Evolutionary conservation across 2,329 filamentous ascomycete species (phyloP), one percentile per base, ranked within the genome.

Genomic region (Penicillium sp.): DNA sequence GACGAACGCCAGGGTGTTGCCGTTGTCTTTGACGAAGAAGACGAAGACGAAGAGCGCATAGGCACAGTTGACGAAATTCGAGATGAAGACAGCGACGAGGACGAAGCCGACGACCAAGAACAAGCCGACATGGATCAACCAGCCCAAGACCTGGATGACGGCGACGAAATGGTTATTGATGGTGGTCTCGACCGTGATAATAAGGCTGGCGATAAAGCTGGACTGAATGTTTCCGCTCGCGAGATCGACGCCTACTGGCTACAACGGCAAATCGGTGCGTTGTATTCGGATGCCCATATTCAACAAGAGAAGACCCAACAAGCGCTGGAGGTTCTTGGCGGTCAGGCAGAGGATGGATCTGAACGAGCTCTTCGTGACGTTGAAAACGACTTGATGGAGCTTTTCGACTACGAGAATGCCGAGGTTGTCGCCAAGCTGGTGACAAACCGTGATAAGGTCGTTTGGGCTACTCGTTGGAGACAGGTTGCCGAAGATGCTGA

Each of bases 221-320:
- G 75, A 49, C 69, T 82, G 46, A 84, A 87, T 49, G 85, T 99
- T 55, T 82, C 90, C 19, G 91, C 91, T 49, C 87, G 93, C 63
- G 92, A 97, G 56, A 96, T 99, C 61, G 95, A 99, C 74, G 93
- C 93, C 10, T 99, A 93, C 77, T 99, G 95, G 95, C 76, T 99
- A 58, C 95, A 98, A 75, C 85, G 95, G 62, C 90, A 97, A 70
- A 92, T 99, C 52, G 93, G 93, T 55, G 82, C 85, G 42, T 81
- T 96, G 3, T 98, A 98, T 71, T 84, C 90, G 13, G 95, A 99
- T 75, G 90, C 93, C 5, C 93, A 98, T 73, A 89, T 87, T 49
- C 93, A 97, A 71, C 91, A 96, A 68, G 91, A 95, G 71, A 98
- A 98, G 79, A 95, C 95, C 6, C 86, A 88, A 63, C 84, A 91